Evolutionary conservation across 164 flowering plant genomes (phyloP), one percentile per base, ranked within the genome.

Genomic region (Sedum album): DNA sequence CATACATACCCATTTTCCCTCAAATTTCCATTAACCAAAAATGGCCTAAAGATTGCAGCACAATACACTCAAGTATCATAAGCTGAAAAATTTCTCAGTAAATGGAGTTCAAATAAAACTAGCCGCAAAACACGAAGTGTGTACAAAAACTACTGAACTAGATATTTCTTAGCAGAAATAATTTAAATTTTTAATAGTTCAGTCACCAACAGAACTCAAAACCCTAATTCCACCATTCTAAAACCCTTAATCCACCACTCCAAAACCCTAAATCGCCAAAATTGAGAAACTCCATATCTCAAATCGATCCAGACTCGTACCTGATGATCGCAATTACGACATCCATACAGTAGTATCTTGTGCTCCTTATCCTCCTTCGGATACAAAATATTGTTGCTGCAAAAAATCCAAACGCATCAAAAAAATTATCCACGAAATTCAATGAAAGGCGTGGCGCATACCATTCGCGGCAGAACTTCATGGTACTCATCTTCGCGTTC

Each of bases 381-480:
- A 25, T 65, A 65, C 26, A 65, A 41, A 21, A 65, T 35, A n/a
- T 65, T 65, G 35, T 65, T 65, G 46, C 48, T 44, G 48, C 48
- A 44, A 44, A 14, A 44, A 35, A 35, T 35, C 38, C 38, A 49
- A 26, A 0, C 13, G n/a, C 66, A 63, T 64, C 66, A 21, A 63
- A 18, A 1, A n/a, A 18, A 65, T 36, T 18, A 33, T 18, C 3
- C n/a, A 23, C 21, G 26, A 35, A 65, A 36, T 21, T 33, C 62
- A 28, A 20, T 53, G 60, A 53, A 53, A 21, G 1, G 23, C 1
- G 11, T 7, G 1, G 46, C 6, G 2, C n/a, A 4, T 49, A 93
- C 98, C 96, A 93, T 79, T 90, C 98, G 35, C 92, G 89, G 84
- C 96, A 90, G 77, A 89, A 93, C 70, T 90, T 90, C 98, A 93